Evolutionary conservation across 305 asterid species (phyloP), one percentile per base, ranked within the genome.

Genomic region (Rubia peregrina): DNA sequence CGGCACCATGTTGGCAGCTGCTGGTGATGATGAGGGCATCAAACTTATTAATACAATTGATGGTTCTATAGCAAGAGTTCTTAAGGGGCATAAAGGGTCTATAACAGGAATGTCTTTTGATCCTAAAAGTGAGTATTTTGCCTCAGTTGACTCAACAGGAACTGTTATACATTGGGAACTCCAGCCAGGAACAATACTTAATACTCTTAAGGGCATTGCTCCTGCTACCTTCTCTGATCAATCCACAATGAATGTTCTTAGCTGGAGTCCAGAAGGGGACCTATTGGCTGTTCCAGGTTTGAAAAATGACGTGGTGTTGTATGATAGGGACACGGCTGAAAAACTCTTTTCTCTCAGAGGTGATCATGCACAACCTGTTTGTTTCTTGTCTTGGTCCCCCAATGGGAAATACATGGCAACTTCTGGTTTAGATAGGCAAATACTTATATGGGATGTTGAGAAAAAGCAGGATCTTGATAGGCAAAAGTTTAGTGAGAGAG

Each of bases 261-360:
- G 89, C 67, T 95, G 98, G 98, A 90, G 95, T 80, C 98, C 99
- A 16, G 98, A 95, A 75, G 98, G 97, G 74, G 98, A 95, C 72
- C 74, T 90, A 83, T 79, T 95, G 80, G 98, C 99, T 59, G 95
- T 87, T 56, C 98, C 99, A 40, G 98, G 98, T 77, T 78, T 86
- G 86, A 88, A 83, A 86, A 95, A 91, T 83, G 97, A 95, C 72
- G 99, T 95, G 73, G 92, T 90, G 67, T 73, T 91, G 89, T 91
- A 91, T 53, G 99, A 91, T 82, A 90, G 99, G 79, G 98, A 95
- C 89, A 95, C 99, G 57, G 91, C 96, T 55, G 98, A 95, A 85
- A 91, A 82, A 79, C 81, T 86, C 70, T 84, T 84, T 76, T 83
- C 95, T 71, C 90, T 95, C 55, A 85, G 90, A 80, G 99, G 97